Conservation (phyloP, 768 basidiomycete genomes). For the Termitomyces bulborhizus region DNA sequence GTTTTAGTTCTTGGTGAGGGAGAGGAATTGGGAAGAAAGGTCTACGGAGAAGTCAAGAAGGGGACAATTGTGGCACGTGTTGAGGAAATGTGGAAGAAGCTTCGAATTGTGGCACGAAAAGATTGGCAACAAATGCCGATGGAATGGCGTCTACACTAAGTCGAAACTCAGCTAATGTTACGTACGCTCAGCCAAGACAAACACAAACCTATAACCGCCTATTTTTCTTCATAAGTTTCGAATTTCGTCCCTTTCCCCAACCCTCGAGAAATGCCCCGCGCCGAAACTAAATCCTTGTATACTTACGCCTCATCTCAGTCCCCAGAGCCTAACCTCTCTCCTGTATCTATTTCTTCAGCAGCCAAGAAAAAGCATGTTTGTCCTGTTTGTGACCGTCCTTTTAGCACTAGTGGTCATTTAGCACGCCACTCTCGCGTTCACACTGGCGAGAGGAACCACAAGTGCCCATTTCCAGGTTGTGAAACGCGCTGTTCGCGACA, state of each 20-base stretch:
- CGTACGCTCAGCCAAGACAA: conserved; percentile 29
- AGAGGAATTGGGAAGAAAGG: conserved; percentile 1
- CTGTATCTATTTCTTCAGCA: conserved; percentile 14
- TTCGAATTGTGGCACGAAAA: conserved; percentile 8
- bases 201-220: conserved; percentile 20
- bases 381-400: conserved; percentile 64
- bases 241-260: conserved; percentile 18
- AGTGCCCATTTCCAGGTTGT: conserved; percentile 93
- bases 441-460: conserved; percentile 89
- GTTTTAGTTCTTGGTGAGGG: neutral
- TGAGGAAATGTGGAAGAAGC: conserved; percentile 10
- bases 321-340: conserved; percentile 19
- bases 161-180: conserved; percentile 26
- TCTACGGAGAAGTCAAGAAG: conserved; percentile 5
- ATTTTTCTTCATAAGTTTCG: conserved; percentile 12
- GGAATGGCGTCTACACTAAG: conserved; percentile 18
- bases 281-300: conserved; percentile 23
- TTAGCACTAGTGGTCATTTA: conserved; percentile 87
- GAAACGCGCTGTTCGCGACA: conserved; percentile 87
- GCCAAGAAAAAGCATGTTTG: conserved; percentile 59
- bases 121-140: conserved; percentile 14
- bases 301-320: conserved; percentile 24
- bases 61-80: conserved; percentile 8
- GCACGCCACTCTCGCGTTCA: conserved; percentile 86
- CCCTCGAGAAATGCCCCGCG: conserved; percentile 30